Evolutionary conservation across 176 grass and related monocot genomes (phyloP).

Genomic region (Rhynchospora tenuis): DNA sequence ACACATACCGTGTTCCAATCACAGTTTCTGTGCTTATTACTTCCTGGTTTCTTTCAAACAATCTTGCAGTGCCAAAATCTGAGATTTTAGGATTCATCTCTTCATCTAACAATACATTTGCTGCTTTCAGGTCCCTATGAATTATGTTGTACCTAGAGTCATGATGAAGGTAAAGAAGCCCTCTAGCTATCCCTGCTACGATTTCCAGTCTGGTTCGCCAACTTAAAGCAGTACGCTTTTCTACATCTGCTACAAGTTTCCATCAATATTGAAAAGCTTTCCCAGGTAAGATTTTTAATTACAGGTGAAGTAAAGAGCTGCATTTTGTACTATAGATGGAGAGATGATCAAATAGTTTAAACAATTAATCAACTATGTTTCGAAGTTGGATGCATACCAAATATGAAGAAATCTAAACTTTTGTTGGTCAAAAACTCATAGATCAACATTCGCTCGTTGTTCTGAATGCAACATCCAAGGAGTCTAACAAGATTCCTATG

Average conservation of each 20-base stretch:
- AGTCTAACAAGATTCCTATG: slow-evolving; percentile 64
- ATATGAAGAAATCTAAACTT: slow-evolving; percentile 63
- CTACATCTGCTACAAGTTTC: slow-evolving; percentile 19
- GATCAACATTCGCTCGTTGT: slow-evolving; percentile 32
- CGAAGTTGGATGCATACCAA: slow-evolving; percentile 19
- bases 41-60: slow-evolving; percentile 7
- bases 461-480: slow-evolving; percentile 50
- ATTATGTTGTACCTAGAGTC: slow-evolving; percentile 56
- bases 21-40: slow-evolving; percentile 32
- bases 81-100: slow-evolving; percentile 74
- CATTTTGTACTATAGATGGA: background rate
- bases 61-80: slow-evolving; percentile 53
- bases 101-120: slow-evolving; percentile 46
- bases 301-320: background rate
- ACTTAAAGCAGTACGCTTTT: background rate
- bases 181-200: slow-evolving; percentile 39
- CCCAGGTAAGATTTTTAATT: background rate
- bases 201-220: slow-evolving; percentile 52
- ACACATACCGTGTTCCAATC: slow-evolving; percentile 42
- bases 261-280: background rate
- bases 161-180: slow-evolving; percentile 56
- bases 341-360: background rate
- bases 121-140: slow-evolving; percentile 57
- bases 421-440: slow-evolving; percentile 67
- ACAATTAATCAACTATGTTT: background rate